Conservation (phyloP, 202 grass and related monocot genomes). For the Carex arenaria region DNA sequence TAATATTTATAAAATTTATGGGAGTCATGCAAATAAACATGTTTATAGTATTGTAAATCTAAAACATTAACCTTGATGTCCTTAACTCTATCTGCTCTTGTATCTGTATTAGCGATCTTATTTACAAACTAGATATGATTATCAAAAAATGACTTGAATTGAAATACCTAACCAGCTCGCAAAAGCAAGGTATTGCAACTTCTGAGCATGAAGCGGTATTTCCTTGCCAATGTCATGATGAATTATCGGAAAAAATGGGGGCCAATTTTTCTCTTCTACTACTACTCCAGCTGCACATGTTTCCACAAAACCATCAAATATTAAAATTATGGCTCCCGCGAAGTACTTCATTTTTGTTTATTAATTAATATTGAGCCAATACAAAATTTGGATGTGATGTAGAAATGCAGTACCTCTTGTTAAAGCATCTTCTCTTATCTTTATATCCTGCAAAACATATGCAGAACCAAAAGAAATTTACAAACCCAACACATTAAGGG, state of each 20-base stretch:
- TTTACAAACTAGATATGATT: not conserved
- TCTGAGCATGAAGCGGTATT: conserved; percentile 84
- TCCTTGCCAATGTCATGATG: conserved; percentile 83
- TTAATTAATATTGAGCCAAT: not conserved
- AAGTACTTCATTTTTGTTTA: conserved; percentile 1
- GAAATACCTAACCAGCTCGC: conserved; percentile 83
- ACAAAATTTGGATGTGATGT: conserved; percentile 4
- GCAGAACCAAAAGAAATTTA: conserved; percentile 13
- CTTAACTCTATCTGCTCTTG: not conserved
- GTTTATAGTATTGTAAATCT: too few species aligned
- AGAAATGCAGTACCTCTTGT: conserved; percentile 49
- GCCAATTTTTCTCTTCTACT: conserved; percentile 81
- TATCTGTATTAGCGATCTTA: not conserved
- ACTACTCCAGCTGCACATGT: conserved; percentile 50
- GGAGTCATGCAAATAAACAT: too few species aligned
- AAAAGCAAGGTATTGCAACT: conserved; percentile 85
- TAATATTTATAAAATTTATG: too few species aligned
- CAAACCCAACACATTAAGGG: not conserved
- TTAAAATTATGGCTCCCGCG: not conserved
- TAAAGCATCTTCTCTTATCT: conserved; percentile 74
- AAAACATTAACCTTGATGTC: too few species aligned
- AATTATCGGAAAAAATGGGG: conserved; percentile 70
- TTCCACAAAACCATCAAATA: conserved; percentile 1
- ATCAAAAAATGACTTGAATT: conserved; percentile 1
- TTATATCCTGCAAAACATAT: conserved; percentile 63